Base-by-base conservation (phyloP, 352 stramenopile genomes). In the Phytophthora chlamydospora region DNA sequence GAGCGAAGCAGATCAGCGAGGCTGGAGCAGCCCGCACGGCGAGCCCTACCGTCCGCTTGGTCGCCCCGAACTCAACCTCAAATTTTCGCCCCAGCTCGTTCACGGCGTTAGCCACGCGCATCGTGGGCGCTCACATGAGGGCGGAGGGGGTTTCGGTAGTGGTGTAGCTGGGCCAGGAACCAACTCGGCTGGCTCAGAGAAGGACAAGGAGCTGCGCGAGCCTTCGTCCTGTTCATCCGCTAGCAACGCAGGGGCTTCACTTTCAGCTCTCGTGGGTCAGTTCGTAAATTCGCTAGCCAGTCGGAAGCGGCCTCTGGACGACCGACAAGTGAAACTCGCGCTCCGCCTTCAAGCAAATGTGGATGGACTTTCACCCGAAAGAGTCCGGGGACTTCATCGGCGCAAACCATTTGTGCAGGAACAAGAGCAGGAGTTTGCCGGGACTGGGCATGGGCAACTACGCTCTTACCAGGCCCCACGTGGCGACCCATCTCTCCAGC, bases 21-120 rank as follows among this genome's bases (percentile, higher is more conserved):
- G 84, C 4, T 93, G 84, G 84, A 83, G 78, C 38, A 91, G 84
- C 54, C 84, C 84, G 7, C 73, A 88, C 45, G 81, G 81, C 5
- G 75, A 91, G 58, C 83, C 83, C 1, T 93, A 91, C 42, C 70
- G 79, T 0, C 84, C 81, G 12, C 64, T 93, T 6, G 84, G 84
- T 4, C 85, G 83, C 33, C 84, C 84, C 0, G 71, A 91, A 39
- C 65, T 93, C 29, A 74, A 62, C 31, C 78, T 93, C 53, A 90
- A 89, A 48, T 78, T 88, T 46, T 83, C 78, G 4, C 81, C 81
- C 3, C 80, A 78, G 17, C 66, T 90, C 11, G 52, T 74, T 3
- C 48, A 78, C 46, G 65, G 71, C 12, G 46, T 62, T 33, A 76
- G 48, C 45, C 34, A 83, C 33, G 51, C 55, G 17, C 71, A 71